Base-by-base conservation (phyloP, 768 basidiomycete genomes). In the Agrocybe pediades region DNA sequence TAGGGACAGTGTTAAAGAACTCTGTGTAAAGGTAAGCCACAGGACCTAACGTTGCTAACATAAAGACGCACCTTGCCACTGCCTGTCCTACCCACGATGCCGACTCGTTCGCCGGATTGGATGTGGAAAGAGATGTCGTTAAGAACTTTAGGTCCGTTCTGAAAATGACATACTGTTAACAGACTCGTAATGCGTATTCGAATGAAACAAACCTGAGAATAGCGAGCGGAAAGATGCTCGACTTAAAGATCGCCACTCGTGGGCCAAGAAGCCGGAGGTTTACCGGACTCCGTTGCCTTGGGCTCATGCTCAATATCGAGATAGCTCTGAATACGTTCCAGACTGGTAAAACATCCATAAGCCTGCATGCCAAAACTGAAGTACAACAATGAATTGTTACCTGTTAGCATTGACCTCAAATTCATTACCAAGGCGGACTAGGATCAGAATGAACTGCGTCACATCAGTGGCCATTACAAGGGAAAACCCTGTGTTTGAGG, bases 271-370 rank as follows among this genome's bases (percentile, higher is more conserved):
- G 86, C 86, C 0, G 87, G 85, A 1, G 86, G 87, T 23, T 71
- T 68, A 16, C 80, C 80, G 4, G 64, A 59, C 15, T 65, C 53
- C 0, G 72, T 72, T 0, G 73, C 53, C 54, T 71, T 68, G 2
- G 76, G 75, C 62, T 88, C 85, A 48, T 83, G 81, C 36, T 86
- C 85, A 54, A 86, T 84, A 23, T 72, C 63, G 19, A 86, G 63
- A 62, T 85, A 87, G 1, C 65, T 86, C 51, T 88, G 81, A 2
- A 94, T 86, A 52, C 93, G 87, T 62, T 95, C 92, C 29, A 68
- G 25, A 40, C 65, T 67, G 43, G 7, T 27, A 29, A 44, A 24
- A 17, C 45, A 46, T 16, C 26, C 33, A 29, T 15, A 16, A 30
- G 3, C 16, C 2, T n/a, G 3, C 8, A 2, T 15, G n/a, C 8